phyloP scores from a whole-genome alignment of 495 filamentous ascomycete genomes.

The Penicillium parvum region DNA sequence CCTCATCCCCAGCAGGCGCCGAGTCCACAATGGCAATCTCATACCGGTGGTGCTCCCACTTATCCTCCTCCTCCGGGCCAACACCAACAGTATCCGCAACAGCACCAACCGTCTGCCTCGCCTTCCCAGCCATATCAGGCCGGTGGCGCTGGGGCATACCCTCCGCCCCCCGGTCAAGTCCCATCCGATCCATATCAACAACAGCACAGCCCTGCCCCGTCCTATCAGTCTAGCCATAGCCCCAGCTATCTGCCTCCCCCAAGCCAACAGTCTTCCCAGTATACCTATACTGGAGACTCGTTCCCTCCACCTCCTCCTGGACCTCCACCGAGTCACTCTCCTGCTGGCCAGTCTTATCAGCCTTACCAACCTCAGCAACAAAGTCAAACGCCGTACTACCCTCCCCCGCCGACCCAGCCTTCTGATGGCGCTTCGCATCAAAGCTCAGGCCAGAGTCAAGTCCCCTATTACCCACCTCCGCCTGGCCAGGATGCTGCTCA shows the following conservation, averaged over 20 bases:
- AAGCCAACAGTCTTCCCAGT: conserved; percentile 16
- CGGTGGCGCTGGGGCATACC: conserved; percentile 2
- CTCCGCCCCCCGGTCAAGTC: conserved; percentile 5
- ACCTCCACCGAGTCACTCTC: conserved; percentile 24
- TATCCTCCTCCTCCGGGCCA: conserved; percentile 11
- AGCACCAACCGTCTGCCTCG: conserved; percentile 1
- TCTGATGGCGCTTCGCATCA: conserved; percentile 5
- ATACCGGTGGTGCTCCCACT: conserved; percentile 1
- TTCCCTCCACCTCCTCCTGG: conserved; percentile 45
- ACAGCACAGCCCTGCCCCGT: too few species aligned
- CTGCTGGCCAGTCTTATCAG: conserved; percentile 25
- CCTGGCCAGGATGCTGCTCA: conserved; percentile 31
- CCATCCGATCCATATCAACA: conserved; percentile 7
- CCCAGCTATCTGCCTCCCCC: not conserved
- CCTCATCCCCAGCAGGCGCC: conserved; percentile 9
- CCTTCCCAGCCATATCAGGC: not conserved
- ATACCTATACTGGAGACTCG: conserved; percentile 38
- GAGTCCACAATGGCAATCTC: conserved; percentile 7
- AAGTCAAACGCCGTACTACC: conserved; percentile 9
- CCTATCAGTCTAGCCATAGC: too few species aligned
- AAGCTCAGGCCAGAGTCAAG: conserved; percentile 14
- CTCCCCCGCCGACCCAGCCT: conserved; percentile 7
- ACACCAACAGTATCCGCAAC: not conserved
- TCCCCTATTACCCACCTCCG: conserved; percentile 31
- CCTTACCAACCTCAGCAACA: conserved; percentile 18